Base-by-base conservation (phyloP, 495 filamentous ascomycete genomes). In the Lasiosphaeris hirsuta region DNA sequence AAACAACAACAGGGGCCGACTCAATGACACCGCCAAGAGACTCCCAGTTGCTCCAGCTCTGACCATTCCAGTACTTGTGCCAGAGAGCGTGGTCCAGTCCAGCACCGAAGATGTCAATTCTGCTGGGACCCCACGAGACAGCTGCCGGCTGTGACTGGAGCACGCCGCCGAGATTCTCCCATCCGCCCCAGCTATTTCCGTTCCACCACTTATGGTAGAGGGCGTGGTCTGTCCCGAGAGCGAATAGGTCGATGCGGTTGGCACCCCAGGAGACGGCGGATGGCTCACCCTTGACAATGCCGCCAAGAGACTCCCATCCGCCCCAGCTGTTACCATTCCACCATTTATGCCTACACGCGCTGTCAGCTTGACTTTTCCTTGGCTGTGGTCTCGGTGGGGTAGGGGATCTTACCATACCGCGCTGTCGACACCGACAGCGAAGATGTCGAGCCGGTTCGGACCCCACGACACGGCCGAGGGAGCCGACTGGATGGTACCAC, bases 141-240 rank as follows among this genome's bases (percentile, higher is more conserved):
- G 64, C 54, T 3, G 51, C 56, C 7, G 66, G 63, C 15, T 49
- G 39, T 10, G 44, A 57, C 19, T 46, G 60, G 3, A 73, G 50
- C 3, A 17, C 33, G 8, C 61, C 63, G 4, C 66, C 65, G 10
- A 69, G 70, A 35, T 15, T 14, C 18, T 72, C 69, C 58, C 63
- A 69, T 0, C 57, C 55, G 1, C 42, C 47, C 70, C 70, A 75
- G 10, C 41, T 42, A 2, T 13, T 9, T 0, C 72, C 73, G 44
- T 72, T 61, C 54, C 59, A 75, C 56, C 56, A 71, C 56, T 65
- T 68, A 53, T 74, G 71, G 34, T 55, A 58, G 6, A 69, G 51
- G 10, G 57, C 54, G 10, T 43, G 46, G 42, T 87, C 51, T 0
- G 33, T 45, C 33, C 60, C 60, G 1, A 58, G 6, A 7, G 19